These are phyloP conservation scores for Panaeolus cyanescens DNA, from an alignment of 768 basidiomycete genomes.

Conservation along the genomic window DNA sequence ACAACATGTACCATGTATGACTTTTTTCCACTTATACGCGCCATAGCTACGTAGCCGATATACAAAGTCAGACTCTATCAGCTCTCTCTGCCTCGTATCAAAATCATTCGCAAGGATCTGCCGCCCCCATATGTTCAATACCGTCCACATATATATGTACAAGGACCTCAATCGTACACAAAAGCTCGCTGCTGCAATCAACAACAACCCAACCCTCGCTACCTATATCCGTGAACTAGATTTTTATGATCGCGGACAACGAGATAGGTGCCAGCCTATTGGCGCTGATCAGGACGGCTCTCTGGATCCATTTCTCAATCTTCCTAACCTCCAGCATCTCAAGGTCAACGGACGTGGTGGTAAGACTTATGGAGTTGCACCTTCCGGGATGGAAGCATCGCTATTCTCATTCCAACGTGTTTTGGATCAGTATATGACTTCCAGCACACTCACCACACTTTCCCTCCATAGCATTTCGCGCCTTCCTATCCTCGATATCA, in stretches of 20 bases:
- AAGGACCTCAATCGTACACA: neutral
- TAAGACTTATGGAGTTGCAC: neutral
- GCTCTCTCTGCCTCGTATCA: neutral
- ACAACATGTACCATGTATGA: too few relatives aligned
- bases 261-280: neutral
- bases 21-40: too few relatives aligned
- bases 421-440: neutral
- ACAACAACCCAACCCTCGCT: neutral
- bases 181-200: neutral
- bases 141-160: too few relatives aligned
- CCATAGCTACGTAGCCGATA: too few relatives aligned
- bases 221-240: neutral
- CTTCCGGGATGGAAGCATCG: too few relatives aligned
- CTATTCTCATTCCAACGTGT: neutral
- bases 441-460: neutral
- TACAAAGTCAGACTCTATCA: neutral
- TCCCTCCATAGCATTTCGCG: neutral
- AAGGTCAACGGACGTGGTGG: neutral
- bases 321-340: neutral
- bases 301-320: neutral
- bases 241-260: neutral
- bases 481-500: neutral
- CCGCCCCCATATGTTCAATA: neutral
- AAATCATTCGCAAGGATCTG: neutral
- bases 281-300: neutral